phyloP scores from a whole-genome alignment of 2,329 filamentous ascomycete genomes.

The Exophiala oligosperma region DNA sequence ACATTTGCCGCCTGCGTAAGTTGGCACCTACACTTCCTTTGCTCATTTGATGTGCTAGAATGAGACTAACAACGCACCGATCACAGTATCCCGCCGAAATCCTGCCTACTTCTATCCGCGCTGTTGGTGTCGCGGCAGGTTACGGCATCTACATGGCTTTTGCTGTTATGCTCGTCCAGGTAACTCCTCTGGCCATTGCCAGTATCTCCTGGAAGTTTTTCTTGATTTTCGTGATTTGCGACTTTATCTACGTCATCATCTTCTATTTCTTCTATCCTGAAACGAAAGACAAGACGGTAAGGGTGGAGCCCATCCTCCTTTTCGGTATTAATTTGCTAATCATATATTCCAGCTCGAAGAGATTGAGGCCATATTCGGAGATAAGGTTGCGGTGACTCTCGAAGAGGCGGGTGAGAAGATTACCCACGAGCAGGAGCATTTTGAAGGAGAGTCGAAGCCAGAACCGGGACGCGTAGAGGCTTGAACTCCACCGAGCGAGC shows the following conservation, averaged over 20 bases:
- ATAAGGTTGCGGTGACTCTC: too few relatives aligned
- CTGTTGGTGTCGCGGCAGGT: constrained; percentile 2
- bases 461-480: too few relatives aligned
- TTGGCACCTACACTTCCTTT: background rate
- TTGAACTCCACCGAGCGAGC: too few relatives aligned
- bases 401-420: too few relatives aligned
- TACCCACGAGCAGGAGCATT: too few relatives aligned
- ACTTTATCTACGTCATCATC: constrained; percentile 7
- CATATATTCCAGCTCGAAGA: too few relatives aligned
- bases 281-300: constrained; percentile 33
- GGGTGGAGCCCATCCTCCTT: too few relatives aligned
- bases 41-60: too few relatives aligned
- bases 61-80: background rate
- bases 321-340: too few relatives aligned
- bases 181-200: background rate
- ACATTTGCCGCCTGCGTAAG: constrained; percentile 5
- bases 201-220: constrained; percentile 15
- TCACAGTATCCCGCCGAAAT: constrained; percentile 13
- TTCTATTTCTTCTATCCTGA: constrained; percentile 38
- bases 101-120: constrained; percentile 16
- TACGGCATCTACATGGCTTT: constrained; percentile 7
- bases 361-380: too few relatives aligned
- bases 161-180: constrained; percentile 6
- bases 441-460: too few relatives aligned
- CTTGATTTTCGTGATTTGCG: constrained; percentile 12